These are phyloP conservation scores for Clarireedia sp. DNA, from an alignment of 2,329 filamentous ascomycete genomes.

Conservation along the genomic window DNA sequence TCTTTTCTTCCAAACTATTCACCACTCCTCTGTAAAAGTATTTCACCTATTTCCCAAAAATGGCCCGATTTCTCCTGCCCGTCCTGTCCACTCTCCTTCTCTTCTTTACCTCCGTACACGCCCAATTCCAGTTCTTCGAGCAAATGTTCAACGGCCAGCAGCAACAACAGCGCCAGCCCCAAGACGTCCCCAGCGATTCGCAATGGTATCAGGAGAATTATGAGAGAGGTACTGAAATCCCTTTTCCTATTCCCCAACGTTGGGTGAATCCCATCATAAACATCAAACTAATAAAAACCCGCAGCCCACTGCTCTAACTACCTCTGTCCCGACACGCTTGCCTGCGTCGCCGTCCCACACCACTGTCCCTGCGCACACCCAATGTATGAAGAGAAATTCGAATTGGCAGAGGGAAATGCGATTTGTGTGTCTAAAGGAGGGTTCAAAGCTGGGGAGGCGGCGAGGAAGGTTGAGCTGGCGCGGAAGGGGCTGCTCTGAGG, in stretches of 20 bases:
- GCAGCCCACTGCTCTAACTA: slow-evolving; percentile 84
- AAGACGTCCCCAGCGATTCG: slow-evolving; percentile 81
- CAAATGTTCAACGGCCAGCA: slow-evolving; percentile 79
- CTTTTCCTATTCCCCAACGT: background rate
- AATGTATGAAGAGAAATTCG: slow-evolving; percentile 68
- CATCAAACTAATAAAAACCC: background rate
- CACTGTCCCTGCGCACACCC: slow-evolving; percentile 91
- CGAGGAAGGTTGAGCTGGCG: slow-evolving; percentile 70
- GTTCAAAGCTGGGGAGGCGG: slow-evolving; percentile 62
- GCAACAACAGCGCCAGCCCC: slow-evolving; percentile 44
- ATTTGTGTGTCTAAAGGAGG: slow-evolving; percentile 71
- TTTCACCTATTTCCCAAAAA: slow-evolving; percentile 6
- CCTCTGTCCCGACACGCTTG: slow-evolving; percentile 87
- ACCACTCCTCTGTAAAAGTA: background rate
- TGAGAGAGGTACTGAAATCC: slow-evolving; percentile 47
- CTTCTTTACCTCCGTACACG: slow-evolving; percentile 49
- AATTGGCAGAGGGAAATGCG: slow-evolving; percentile 61
- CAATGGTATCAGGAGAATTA: slow-evolving; percentile 68
- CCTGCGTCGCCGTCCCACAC: slow-evolving; percentile 92
- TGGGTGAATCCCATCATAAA: background rate
- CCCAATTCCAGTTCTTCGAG: slow-evolving; percentile 96
- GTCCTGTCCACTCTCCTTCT: slow-evolving; percentile 45
- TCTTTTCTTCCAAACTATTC: background rate
- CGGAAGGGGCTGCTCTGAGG: slow-evolving; percentile 65
- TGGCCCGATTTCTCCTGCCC: slow-evolving; percentile 25